Evolutionary conservation across 768 basidiomycete species (phyloP).

Genomic region (Cubamyces lactineus): DNA sequence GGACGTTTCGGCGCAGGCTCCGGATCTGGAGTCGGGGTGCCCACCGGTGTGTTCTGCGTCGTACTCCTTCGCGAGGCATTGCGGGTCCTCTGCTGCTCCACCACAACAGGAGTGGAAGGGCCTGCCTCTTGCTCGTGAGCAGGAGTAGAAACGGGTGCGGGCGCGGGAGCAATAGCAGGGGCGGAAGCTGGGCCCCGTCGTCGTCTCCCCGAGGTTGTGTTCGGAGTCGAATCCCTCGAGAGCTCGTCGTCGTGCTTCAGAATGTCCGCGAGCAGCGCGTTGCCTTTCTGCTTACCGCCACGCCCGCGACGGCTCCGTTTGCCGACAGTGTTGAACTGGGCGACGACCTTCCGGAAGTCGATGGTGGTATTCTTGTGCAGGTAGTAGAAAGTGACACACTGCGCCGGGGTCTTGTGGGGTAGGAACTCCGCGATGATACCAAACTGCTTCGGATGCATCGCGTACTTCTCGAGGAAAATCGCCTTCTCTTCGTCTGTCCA

Average conservation of each 20-base stretch:
- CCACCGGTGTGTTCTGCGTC: conserved; percentile 44
- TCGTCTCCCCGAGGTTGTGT: conserved; percentile 11
- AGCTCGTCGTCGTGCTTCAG: conserved; percentile 66
- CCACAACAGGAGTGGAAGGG: neutral
- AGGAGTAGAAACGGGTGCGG: neutral
- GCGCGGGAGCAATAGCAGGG: neutral
- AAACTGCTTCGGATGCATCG: conserved; percentile 90
- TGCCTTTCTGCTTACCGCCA: conserved; percentile 72
- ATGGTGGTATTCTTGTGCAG: conserved; percentile 88
- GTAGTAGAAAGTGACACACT: conserved; percentile 95
- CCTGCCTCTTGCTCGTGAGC: conserved; percentile 2
- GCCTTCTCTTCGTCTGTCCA: conserved; percentile 89
- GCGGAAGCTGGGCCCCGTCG: conserved; percentile 10
- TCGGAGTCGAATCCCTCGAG: conserved; percentile 27
- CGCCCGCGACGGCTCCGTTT: conserved; percentile 65
- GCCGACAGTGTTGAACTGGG: conserved; percentile 59
- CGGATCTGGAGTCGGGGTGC: conserved; percentile 65
- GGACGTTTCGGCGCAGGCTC: conserved; percentile 59
- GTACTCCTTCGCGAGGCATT: conserved; percentile 39
- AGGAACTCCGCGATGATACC: conserved; percentile 85
- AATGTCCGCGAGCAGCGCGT: conserved; percentile 81
- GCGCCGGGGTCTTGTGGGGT: conserved; percentile 80
- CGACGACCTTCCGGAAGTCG: conserved; percentile 79
- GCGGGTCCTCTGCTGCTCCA: conserved; percentile 13
- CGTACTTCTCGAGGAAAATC: conserved; percentile 79